Base-by-base conservation (phyloP, 768 basidiomycete species). In the Sarcodon aspratus region DNA sequence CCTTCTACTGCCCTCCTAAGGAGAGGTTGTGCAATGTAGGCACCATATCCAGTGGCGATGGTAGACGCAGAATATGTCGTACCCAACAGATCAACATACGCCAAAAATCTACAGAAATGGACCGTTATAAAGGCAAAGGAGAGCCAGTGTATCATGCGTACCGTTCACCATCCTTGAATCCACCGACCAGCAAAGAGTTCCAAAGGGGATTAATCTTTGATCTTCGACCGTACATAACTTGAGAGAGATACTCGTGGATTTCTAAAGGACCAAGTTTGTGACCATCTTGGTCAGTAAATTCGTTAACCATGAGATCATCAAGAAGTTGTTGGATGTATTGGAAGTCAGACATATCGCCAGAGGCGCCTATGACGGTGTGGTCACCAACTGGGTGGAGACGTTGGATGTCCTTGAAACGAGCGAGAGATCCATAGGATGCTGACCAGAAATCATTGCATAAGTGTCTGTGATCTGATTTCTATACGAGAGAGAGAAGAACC, bases 261-360 rank as follows among this genome's bases (percentile, higher is more conserved):
- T 98, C 89, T 0, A 74, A 72, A 0, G 95, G 89, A 15, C 88
- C 86, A 3, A 98, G 78, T 21, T 73, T 69, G 57, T 96, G 88
- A 0, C 82, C 85, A 60, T 99, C 96, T 50, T 80, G 79, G 34
- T 82, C 74, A 6, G 86, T 78, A 54, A 83, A 78, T 65, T 99
- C 93, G 34, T 85, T 79, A 54, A 81, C 71, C 38, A 84, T 75
- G 43, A 94, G 70, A 18, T 80, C 75, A 53, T 96, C 86, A 44
- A 99, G 78, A 43, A 83, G 59, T 44, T 69, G 72, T 61, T 96
- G 88, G 55, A 98, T 74, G 66, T 88, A 83, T 64, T 99, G 96
- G 68, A 92, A 98, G 69, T 99, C 96, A 58, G 86, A 86, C 83
- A 99, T 89, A 71, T 99, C 96, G 27, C 96, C 96, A 12, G 90